Conservation (phyloP, 768 basidiomycete species). For the Tylopilus vinaceipallidus region DNA sequence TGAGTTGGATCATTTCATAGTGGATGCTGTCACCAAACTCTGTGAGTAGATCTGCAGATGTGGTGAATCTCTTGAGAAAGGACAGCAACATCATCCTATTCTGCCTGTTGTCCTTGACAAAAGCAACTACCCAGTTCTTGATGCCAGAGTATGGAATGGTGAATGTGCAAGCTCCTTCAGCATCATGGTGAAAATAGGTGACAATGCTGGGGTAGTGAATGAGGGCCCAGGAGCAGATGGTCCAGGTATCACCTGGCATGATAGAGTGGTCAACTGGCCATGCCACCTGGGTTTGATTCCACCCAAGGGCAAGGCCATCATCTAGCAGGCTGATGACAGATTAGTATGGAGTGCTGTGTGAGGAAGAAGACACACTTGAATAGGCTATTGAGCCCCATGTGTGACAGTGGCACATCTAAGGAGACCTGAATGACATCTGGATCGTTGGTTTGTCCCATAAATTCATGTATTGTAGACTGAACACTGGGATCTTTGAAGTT, state of each 20-base stretch:
- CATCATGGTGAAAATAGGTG: background rate
- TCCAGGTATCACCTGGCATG: background rate
- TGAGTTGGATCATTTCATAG: background rate
- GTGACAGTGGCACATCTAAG: background rate
- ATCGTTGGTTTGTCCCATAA: too few relatives aligned
- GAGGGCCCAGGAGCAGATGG: background rate
- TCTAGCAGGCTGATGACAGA: too few relatives aligned
- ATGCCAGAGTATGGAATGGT: background rate
- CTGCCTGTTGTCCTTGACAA: too few relatives aligned
- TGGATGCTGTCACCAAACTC: background rate
- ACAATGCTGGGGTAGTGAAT: background rate
- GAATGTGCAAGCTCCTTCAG: background rate
- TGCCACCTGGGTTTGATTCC: background rate
- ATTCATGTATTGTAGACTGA: too few relatives aligned
- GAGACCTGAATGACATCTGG: too few relatives aligned
- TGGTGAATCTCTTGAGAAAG: background rate
- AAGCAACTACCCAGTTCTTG: constrained; percentile 5
- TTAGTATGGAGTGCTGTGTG: too few relatives aligned
- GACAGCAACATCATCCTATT: background rate
- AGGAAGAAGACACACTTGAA: too few relatives aligned
- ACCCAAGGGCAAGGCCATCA: background rate
- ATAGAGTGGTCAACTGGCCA: background rate
- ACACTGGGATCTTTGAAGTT: too few relatives aligned
- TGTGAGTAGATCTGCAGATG: background rate
- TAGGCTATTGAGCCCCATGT: background rate